A percentile compares a stretch with the other conserved stretches of the same genome.
Conservation (phyloP, 495 filamentous ascomycete genomes). For the Daldinia loculata region DNA sequence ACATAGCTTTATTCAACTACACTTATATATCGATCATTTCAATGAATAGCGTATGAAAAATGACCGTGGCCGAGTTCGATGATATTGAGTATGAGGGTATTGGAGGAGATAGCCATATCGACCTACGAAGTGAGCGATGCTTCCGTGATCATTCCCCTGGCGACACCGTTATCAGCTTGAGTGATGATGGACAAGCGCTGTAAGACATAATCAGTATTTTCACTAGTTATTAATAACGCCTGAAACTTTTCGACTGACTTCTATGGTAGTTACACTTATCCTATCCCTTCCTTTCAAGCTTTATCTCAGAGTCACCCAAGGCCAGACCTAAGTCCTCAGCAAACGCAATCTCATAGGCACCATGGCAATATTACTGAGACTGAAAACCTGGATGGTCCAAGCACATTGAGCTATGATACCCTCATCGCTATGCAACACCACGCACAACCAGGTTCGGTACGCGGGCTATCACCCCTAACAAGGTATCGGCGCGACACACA, state of each 20-base stretch:
- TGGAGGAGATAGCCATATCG: constrained; percentile 17
- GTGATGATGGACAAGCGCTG: constrained; percentile 23
- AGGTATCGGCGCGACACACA: constrained; percentile 21
- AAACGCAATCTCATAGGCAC: neutral
- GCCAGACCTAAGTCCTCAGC: neutral
- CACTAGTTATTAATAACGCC: neutral
- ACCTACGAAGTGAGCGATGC: constrained; percentile 29
- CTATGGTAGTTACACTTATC: constrained; percentile 14
- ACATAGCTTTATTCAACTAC: neutral
- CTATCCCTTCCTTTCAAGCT: constrained; percentile 17
- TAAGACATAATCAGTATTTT: constrained; percentile 5
- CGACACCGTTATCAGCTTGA: constrained; percentile 25
- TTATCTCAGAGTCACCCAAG: neutral
- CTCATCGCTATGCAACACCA: constrained; percentile 4
- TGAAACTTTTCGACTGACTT: neutral
- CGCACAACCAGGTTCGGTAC: neutral
- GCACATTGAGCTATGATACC: neutral
- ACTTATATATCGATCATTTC: neutral
- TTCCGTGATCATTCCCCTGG: constrained; percentile 33
- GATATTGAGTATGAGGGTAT: constrained; percentile 29
- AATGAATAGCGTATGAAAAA: neutral
- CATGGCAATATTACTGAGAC: neutral
- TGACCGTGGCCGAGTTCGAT: constrained; percentile 20
- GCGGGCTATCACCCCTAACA: constrained; percentile 8
- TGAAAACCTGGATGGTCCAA: neutral